Evolutionary conservation across 441 rosid genomes (phyloP), one percentile per base, ranked within the genome.

Genomic region (Populus hybrid): DNA sequence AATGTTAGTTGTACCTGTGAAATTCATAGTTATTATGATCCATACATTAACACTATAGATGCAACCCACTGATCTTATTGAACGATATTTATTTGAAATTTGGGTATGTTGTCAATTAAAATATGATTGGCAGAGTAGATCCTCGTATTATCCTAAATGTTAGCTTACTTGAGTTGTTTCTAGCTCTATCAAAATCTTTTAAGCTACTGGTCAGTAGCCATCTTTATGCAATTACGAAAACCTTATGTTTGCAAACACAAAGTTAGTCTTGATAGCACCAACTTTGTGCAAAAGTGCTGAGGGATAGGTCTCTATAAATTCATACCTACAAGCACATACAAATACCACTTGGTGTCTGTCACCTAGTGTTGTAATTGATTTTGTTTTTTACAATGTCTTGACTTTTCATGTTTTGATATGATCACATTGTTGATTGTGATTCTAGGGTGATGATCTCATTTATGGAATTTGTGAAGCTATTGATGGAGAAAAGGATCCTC

Each of bases 401-500:
- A 29, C 16, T 45, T 9, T 71, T 45, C 67, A n/a, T 67, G 24
- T 72, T 35, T 21, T 75, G 59, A 76, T 76, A 74, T 80, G 71
- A 73, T 77, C 64, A 26, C 42, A 65, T 76, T 82, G 11, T 71
- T 74, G 11, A 76, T 80, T 82, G 64, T 79, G 69, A 71, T 50
- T 64, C 69, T 82, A 95, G 98, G 97, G 92, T 23, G 83, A 87
- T 72, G 76, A 82, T 45, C 83, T 93, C 82, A 81, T 93, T 71
- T 89, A 84, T 80, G 93, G 90, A 78, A 76, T 88, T 72, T 89
- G 92, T 76, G 95, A 90, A 89, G 92, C 92, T 82, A 78, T 94
- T 76, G 98, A 92, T 78, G 94, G 87, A 78, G 99, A 95, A 87
- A 94, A 89, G 84, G 98, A 95, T 87, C 99, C 99, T 63, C 90